Base-by-base conservation (phyloP, 2,329 filamentous ascomycete genomes). In the Neofusicoccum kwambonambiense region DNA sequence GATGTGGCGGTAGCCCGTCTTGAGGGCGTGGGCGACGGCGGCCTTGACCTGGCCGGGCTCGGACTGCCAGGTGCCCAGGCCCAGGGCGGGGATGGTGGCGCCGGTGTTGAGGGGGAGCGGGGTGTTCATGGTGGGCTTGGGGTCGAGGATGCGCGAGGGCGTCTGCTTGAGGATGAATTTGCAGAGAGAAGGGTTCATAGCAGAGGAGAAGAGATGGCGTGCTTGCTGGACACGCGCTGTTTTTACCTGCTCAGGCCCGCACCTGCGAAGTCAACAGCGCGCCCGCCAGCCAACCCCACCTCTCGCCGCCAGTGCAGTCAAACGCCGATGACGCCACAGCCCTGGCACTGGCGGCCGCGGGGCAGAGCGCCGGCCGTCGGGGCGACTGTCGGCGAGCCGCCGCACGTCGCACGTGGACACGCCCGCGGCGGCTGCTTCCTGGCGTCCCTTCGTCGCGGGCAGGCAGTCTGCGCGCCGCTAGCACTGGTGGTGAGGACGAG, bases 1-100 rank as follows among this genome's bases (percentile, higher is more conserved):
- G 70, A 93, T 83, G 72, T 83, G 82, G 52, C 77, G 75, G 74
- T 83, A 83, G 17, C 81, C 81, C n/a, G 69, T 70, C 71, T 81
- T 80, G 67, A 83, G 77, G 9, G 81, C 81, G 64, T 82, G 79
- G 35, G 77, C 69, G 6, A 83, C 81, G 15, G 81, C 80, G 60
- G 74, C 76, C 73, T 81, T 80, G 64, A 82, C 81, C 68, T 83
- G 75, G 27, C 81, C 80, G 35, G 79, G 77, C 57, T 70, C 71
- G 68, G 75, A 76, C 66, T 78, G 75, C 76, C 76, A 78, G 41
- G 76, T 78, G 64, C 76, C 76, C 65, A 78, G 66, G 8, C 76
- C 76, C 22, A 78, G 70, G 39, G 75, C 75, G 45, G 76, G 76
- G 66, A 77, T 77, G 58, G 74, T 71, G 44, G 75, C 74, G 65